Evolutionary conservation across 352 stramenopile species (phyloP), one percentile per base, ranked within the genome.

Genomic region (Globisporangium mamillatum): DNA sequence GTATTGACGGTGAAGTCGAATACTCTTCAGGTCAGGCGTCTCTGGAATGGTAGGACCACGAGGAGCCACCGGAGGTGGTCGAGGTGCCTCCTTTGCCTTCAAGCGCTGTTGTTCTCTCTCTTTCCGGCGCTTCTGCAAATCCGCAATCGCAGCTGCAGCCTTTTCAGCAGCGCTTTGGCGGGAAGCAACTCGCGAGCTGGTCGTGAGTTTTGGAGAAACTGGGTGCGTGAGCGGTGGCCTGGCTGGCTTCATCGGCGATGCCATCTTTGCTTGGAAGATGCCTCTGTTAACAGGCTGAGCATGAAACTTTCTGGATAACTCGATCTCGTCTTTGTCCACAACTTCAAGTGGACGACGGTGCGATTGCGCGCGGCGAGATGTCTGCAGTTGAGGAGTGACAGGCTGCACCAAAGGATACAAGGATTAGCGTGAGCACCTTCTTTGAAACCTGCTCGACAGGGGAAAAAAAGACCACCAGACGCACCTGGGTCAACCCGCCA

Each of bases 251-350:
- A 67, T 69, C 1, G 63, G 67, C 10, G 75, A 65, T 10, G 32
- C 25, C n/a, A 32, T 57, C n/a, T 60, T 66, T 0, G 77, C 63
- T 53, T 86, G 74, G 18, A 94, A 68, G 44, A 94, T 81, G 16
- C 68, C 76, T 27, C 76, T 75, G 46, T 80, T 86, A 24, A 95
- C 69, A n/a, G 87, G 85, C 4, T 78, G 70, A 34, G 85, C 85
- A 41, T 92, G 87, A 65, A 95, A 95, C 62, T 95, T 92, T 52
- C 81, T 88, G 16, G 79, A 72, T 62, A 95, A 59, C 61, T 95
- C 87, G 57, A 92, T 77, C 0, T 74, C 81, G 54, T 95, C 87
- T 60, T 90, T 76, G 66, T 95, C 82, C n/a, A 83, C 68, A 32
- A 84, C 64, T 20, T 90, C 76, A 9, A 89, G 60, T 3, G 81